A percentile compares a stretch with the other conserved stretches of the same genome.
Conservation (phyloP, 345 rosid genomes). For the Garcia nutans region DNA sequence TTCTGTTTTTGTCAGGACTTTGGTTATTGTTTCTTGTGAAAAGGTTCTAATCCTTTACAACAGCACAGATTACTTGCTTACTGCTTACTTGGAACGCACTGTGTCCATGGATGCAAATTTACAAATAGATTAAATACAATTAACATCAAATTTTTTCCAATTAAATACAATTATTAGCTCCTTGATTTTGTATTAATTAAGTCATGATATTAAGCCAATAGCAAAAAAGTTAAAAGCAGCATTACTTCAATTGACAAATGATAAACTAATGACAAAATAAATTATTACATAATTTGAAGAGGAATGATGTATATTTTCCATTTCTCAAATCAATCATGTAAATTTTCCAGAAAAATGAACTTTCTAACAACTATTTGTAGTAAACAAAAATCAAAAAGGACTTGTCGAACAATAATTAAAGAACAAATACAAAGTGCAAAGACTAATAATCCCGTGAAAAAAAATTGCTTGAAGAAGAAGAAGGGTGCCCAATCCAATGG, state of each 20-base stretch:
- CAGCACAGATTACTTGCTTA: neutral
- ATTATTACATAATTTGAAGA: neutral
- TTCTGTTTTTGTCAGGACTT: neutral
- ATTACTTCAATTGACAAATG: neutral
- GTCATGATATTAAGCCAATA: neutral
- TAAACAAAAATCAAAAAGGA: neutral
- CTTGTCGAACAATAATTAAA: neutral
- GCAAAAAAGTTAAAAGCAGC: neutral
- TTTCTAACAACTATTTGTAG: neutral
- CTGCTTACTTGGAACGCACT: neutral
- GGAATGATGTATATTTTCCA: neutral
- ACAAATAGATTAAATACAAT: neutral
- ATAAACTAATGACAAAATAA: neutral
- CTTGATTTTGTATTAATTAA: neutral
- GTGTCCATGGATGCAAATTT: neutral
- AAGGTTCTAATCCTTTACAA: neutral
- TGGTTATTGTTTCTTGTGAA: neutral
- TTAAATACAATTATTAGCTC: too few relatives aligned
- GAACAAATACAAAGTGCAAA: neutral
- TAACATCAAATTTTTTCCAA: neutral
- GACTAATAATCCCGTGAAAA: neutral
- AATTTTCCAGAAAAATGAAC: neutral
- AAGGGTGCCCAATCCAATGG: conserved; percentile 72
- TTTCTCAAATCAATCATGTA: neutral
- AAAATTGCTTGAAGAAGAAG: conserved; percentile 21